A percentile compares a stretch with the other conserved stretches of the same genome.
Evolutionary conservation across 371 early-diverging fungal species (phyloP).

Genomic region (Mucor lusitanicus): DNA sequence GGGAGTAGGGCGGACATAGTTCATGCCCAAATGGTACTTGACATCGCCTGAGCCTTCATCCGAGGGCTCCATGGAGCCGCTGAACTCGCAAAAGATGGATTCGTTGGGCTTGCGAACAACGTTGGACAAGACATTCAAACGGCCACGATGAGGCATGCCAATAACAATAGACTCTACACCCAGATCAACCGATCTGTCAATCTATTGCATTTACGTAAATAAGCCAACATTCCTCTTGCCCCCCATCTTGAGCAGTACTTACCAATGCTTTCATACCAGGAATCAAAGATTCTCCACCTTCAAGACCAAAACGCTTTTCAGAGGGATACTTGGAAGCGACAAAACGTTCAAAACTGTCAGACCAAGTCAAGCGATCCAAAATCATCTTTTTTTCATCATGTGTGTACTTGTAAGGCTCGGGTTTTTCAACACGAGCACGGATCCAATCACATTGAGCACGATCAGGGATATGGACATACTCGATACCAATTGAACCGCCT

Average conservation of each 20-base stretch:
- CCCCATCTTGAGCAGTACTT: constrained; percentile 33
- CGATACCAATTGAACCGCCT: constrained; percentile 88
- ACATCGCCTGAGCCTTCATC: constrained; percentile 98
- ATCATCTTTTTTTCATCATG: constrained; percentile 88
- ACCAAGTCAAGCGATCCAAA: constrained; percentile 95
- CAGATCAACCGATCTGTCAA: constrained; percentile 89
- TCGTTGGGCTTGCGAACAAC: constrained; percentile 97
- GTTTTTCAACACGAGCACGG: constrained; percentile 87
- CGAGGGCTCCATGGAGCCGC: constrained; percentile 70
- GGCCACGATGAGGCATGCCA: constrained; percentile 99
- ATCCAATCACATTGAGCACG: constrained; percentile 98
- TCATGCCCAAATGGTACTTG: constrained; percentile 97
- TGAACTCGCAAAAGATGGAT: constrained; percentile 96
- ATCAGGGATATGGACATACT: constrained; percentile 97
- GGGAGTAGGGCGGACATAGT: constrained; percentile 93
- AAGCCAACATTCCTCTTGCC: background rate
- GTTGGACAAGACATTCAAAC: constrained; percentile 96
- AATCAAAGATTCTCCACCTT: constrained; percentile 95
- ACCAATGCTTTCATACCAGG: constrained; percentile 97
- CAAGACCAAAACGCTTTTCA: constrained; percentile 97
- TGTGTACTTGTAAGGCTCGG: constrained; percentile 81
- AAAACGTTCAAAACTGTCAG: constrained; percentile 94
- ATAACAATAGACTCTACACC: constrained; percentile 93
- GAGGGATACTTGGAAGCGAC: constrained; percentile 92
- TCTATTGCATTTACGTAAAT: constrained; percentile 41